Base-by-base conservation (phyloP, 768 basidiomycete genomes). In the Auricularia cornea region DNA sequence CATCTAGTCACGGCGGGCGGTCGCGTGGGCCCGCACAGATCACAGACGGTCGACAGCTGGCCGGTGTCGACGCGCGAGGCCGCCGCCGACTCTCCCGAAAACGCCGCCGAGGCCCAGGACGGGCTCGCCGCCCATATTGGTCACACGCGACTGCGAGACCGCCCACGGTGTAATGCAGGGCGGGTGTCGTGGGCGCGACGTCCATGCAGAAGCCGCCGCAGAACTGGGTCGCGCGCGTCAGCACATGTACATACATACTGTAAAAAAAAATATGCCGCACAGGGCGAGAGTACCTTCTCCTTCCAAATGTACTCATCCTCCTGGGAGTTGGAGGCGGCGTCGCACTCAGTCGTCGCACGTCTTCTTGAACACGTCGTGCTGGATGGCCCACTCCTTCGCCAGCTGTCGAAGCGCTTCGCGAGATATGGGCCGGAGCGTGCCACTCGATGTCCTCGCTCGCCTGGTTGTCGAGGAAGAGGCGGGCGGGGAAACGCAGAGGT, bases 131-230 rank as follows among this genome's bases (percentile, higher is more conserved):
- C 79, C 74, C 63, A 78, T 80, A 72, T 81, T 85, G 67, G 96
- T 73, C 18, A 98, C 93, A 59, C 90, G 89, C 26, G 92, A 88
- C 71, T 92, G 86, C 94, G 57, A 98, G 88, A 71, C 96, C 96
- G 70, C 96, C 96, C 96, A 98, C 98, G 59, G 94, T 94, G 78
- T 98, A n/a, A n/a, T n/a, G 95, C 38, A 98, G 84, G 56, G 98
- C 96, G 35, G 96, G 96, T n/a, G 5, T 97, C 94, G 74, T 98
- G 78, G 87, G 95, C 98, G 71, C 82, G n/a, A n/a, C 96, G 71
- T 94, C 78, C 80, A 93, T 86, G 62, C 78, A 82, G 88, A 93
- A 95, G 71, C 95, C 88, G 60, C 88, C 90, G 67, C 87, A 97
- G 80, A 85, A 86, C 80, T 71, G 12, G 41, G 31, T 26, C 18